Percentiles rank a stretch among this genome's conserved stretches.
These are phyloP conservation scores for Pythium volutum DNA, from an alignment of 352 stramenopile genomes.

Conservation along the genomic window DNA sequence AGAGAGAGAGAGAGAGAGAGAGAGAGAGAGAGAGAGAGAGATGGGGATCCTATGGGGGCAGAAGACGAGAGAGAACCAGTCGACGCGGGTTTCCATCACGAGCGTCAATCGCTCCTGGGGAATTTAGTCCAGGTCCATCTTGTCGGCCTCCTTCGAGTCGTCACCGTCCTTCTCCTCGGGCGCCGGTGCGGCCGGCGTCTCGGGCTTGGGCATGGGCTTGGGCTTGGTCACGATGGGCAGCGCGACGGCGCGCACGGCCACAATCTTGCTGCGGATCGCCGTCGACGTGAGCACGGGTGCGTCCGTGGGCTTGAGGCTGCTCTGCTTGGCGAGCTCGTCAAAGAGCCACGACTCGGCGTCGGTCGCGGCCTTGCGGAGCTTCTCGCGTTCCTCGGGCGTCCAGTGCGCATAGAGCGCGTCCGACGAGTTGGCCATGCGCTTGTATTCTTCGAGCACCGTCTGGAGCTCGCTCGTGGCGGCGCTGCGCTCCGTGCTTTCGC, in stretches of 20 bases:
- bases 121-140: conserved; percentile 87
- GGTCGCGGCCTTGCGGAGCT: conserved; percentile 88
- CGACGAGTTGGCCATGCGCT: conserved; percentile 92
- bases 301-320: conserved; percentile 71
- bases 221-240: conserved; percentile 97
- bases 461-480: conserved; percentile 90
- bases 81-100: conserved; percentile 1
- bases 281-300: conserved; percentile 91
- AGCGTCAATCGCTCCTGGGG: neutral
- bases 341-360: conserved; percentile 95
- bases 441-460: conserved; percentile 93
- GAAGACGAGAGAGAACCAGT: neutral
- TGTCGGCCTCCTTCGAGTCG: conserved; percentile 56
- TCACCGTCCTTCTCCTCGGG: conserved; percentile 37
- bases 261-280: conserved; percentile 88
- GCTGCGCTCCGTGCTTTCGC: conserved; percentile 89
- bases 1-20: too few species aligned
- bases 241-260: conserved; percentile 86
- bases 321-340: conserved; percentile 95
- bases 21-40: too few species aligned
- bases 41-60: neutral
- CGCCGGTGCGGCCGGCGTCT: conserved; percentile 42
- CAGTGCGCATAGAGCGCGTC: conserved; percentile 95
- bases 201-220: conserved; percentile 85
- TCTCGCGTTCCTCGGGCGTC: conserved; percentile 93